Evolutionary conservation across 257 asterid genomes (phyloP).

Genomic region (Nicotiana benthamiana): DNA sequence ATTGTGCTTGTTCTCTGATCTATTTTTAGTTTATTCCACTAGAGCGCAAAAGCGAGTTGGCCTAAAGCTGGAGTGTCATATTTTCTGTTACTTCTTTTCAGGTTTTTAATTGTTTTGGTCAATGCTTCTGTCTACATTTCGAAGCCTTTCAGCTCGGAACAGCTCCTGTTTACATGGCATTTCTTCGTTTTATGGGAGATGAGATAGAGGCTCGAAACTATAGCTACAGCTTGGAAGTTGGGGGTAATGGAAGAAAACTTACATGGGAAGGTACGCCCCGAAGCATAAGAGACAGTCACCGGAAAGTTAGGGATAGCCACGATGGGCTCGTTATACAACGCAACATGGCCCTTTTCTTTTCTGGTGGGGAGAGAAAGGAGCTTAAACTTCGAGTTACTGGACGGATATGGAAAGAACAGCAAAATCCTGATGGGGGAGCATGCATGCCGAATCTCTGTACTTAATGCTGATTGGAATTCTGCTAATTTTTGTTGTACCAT

Average conservation of each 20-base stretch:
- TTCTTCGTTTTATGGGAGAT: constrained; percentile 11
- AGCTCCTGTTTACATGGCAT: constrained; percentile 8
- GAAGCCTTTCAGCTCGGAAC: constrained; percentile 7
- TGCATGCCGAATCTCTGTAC: constrained; percentile 17
- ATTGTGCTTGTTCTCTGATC: neutral
- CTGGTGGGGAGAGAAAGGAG: constrained; percentile 17
- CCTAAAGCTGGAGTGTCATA: neutral
- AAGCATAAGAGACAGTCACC: constrained; percentile 17
- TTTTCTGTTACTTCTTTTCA: neutral
- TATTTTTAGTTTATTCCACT: neutral
- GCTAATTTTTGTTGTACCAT: neutral
- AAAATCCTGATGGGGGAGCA: constrained; percentile 11
- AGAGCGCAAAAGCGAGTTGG: neutral
- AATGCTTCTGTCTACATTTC: constrained; percentile 7
- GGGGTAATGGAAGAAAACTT: constrained; percentile 16
- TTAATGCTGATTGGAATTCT: neutral
- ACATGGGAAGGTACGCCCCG: constrained; percentile 20
- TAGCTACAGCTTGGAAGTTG: constrained; percentile 15
- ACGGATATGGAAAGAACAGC: constrained; percentile 17
- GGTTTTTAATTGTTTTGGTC: constrained; percentile 18
- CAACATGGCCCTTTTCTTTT: constrained; percentile 20
- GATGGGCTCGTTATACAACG: constrained; percentile 20
- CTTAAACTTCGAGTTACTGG: constrained; percentile 16
- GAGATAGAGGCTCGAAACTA: constrained; percentile 6
- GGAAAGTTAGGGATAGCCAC: constrained; percentile 18